Evolutionary conservation across 306 rosid genomes (phyloP), one percentile per base, ranked within the genome.

Genomic region (Quercus mongolica): DNA sequence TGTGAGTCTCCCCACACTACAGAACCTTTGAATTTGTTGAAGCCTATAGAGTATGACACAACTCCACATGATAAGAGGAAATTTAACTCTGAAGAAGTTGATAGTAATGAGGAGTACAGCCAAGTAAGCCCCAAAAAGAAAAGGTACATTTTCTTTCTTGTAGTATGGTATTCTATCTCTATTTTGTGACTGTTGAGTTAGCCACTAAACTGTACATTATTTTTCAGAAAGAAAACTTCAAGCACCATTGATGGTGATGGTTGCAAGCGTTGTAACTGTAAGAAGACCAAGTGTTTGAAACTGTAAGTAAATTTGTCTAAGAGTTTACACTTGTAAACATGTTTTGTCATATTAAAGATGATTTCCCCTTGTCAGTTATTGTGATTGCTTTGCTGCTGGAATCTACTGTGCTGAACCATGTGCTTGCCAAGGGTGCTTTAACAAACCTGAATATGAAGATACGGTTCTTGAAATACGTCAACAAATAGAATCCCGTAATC

Each of bases 301-400:
- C 93, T 93, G 98, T 93, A 79, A 84, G 97, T 65, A 69, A 41
- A 35, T 84, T 74, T 25, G 11, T 23, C 63, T 61, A 30, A 73
- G 20, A 69, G n/a, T 33, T 71, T 4, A 54, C 49, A 55, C 75
- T 35, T 78, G 38, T 56, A 19, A 81, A n/a, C 69, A 4, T 69
- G 10, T 11, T 52, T 78, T 54, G 11, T 41, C 64, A 57, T 23
- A 25, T 49, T 69, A 54, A 79, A 31, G 65, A 63, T 77, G 70
- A 69, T 71, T 57, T 76, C 69, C 28, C 15, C 77, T 73, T 67
- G 71, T 30, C 88, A 93, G 94, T 80, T 93, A 93, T 52, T 93
- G 98, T 69, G 91, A 91, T 20, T 93, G 98, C 79, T 93, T 93
- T 88, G 75, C 89, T 28, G 82, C 87, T 21, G 93, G 94, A 65